Evolutionary conservation across 2,329 filamentous ascomycete species (phyloP).

Genomic region (Dryadomyces quercivorus): DNA sequence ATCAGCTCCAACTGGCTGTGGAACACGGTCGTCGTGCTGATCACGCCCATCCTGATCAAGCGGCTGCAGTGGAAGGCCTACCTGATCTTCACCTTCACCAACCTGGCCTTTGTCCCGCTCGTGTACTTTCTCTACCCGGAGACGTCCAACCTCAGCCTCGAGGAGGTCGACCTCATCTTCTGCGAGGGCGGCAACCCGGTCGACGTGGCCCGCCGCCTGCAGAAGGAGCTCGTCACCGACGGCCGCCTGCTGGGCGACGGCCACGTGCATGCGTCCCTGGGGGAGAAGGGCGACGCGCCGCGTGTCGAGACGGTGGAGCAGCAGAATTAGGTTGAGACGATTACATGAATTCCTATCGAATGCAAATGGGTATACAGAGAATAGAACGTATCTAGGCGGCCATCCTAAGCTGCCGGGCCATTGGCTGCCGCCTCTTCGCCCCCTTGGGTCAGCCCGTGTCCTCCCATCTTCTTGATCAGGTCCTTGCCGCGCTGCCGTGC

Average conservation of each 20-base stretch:
- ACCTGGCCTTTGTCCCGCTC: slow-evolving; percentile 29
- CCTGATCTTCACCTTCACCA: slow-evolving; percentile 37
- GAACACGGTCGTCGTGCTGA: slow-evolving; percentile 32
- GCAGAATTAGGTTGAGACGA: not conserved
- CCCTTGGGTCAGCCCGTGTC: not conserved
- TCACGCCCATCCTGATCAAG: slow-evolving; percentile 35
- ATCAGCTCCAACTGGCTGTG: slow-evolving; percentile 24
- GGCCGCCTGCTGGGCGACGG: not conserved
- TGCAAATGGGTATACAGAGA: not conserved
- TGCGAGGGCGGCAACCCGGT: slow-evolving; percentile 4
- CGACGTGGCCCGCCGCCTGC: not conserved
- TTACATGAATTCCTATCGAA: not conserved
- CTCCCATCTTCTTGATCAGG: slow-evolving; percentile 18
- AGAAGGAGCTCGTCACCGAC: not conserved
- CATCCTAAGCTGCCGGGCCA: too few species aligned
- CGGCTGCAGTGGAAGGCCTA: slow-evolving; percentile 37
- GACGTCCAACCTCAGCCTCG: slow-evolving; percentile 33
- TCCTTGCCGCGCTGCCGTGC: slow-evolving; percentile 53
- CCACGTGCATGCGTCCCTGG: not conserved
- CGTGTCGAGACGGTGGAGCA: not conserved
- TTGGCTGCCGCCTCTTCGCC: too few species aligned
- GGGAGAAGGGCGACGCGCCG: not conserved
- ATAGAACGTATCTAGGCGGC: too few species aligned
- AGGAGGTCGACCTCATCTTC: slow-evolving; percentile 40
- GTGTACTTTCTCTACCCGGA: slow-evolving; percentile 39